These are phyloP conservation scores for Pichia scutulata DNA, from an alignment of 805 yeast species.

Conservation along the genomic window DNA sequence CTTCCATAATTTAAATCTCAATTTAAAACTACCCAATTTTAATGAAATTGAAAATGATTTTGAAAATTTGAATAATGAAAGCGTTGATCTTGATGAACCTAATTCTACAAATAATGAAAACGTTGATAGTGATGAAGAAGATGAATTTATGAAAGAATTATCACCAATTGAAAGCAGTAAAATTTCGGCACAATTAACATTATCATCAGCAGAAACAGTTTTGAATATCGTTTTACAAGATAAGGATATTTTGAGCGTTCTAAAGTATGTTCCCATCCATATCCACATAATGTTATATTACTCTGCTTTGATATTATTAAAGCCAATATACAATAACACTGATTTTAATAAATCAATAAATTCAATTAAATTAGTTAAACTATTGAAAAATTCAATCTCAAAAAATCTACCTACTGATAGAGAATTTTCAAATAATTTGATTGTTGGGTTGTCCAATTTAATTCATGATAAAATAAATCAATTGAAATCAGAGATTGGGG, in stretches of 20 bases:
- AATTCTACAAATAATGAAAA: conserved; percentile 6
- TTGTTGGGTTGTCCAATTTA: conserved; percentile 24
- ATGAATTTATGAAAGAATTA: conserved; percentile 14
- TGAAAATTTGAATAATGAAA: conserved; percentile 26
- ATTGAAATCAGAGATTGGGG: conserved; percentile 2
- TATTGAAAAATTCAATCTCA: conserved; percentile 35
- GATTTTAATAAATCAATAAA: conserved; percentile 26
- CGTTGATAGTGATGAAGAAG: conserved; percentile 13
- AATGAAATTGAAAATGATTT: conserved; percentile 16
- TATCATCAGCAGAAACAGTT: conserved; percentile 57
- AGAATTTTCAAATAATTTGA: conserved; percentile 39
- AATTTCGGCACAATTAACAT: conserved; percentile 40
- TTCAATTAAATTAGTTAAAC: conserved; percentile 36
- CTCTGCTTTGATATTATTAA: conserved; percentile 49
- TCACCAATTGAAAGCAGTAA: conserved; percentile 21
- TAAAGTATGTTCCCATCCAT: conserved; percentile 64
- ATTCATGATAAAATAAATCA: conserved; percentile 23
- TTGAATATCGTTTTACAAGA: conserved; percentile 52
- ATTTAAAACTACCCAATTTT: conserved; percentile 21
- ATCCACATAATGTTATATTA: conserved; percentile 65
- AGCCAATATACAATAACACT: conserved; percentile 26
- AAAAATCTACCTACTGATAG: conserved; percentile 46
- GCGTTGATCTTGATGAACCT: conserved; percentile 12
- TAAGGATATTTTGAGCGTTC: conserved; percentile 45
- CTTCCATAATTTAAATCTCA: conserved; percentile 31